These are phyloP conservation scores for Pythium rhizo-oryzae DNA, from an alignment of 352 stramenopile species.

Conservation along the genomic window DNA sequence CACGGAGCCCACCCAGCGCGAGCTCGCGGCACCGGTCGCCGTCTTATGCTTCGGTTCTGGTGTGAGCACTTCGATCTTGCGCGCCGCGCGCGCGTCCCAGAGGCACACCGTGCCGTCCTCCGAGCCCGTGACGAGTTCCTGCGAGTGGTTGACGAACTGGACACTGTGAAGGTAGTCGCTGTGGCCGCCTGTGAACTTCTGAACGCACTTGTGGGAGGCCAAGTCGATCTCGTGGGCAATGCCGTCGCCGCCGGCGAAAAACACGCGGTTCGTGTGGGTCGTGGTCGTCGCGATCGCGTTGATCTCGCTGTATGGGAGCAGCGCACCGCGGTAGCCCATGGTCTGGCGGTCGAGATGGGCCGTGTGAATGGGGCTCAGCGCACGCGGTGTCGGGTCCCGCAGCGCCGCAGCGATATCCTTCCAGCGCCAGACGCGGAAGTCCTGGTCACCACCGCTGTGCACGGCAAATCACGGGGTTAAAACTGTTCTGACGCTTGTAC, in stretches of 20 bases:
- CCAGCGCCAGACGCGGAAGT: conserved; percentile 79
- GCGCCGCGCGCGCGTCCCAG: conserved; percentile 64
- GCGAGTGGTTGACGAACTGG: conserved; percentile 63
- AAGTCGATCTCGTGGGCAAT: conserved; percentile 70
- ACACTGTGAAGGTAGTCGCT: conserved; percentile 69
- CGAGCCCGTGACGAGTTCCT: conserved; percentile 70
- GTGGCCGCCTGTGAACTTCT: conserved; percentile 55
- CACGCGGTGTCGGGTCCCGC: conserved; percentile 26
- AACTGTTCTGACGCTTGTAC: no score
- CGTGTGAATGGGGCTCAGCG: conserved; percentile 48
- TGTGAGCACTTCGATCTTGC: conserved; percentile 56
- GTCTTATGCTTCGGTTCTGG: conserved; percentile 37
- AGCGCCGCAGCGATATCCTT: conserved; percentile 56
- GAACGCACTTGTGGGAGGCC: conserved; percentile 48
- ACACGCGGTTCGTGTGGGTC: conserved; percentile 36
- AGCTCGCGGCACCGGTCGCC: background rate
- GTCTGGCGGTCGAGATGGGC: conserved; percentile 54
- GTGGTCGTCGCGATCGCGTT: conserved; percentile 58
- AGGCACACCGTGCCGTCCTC: conserved; percentile 76
- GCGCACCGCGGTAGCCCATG: conserved; percentile 58
- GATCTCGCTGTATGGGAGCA: conserved; percentile 64
- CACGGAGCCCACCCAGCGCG: conserved; percentile 61
- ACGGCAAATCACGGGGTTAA: background rate
- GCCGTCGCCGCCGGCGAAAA: conserved; percentile 64
- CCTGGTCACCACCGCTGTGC: conserved; percentile 65